Base-by-base conservation (phyloP, 805 yeast species). In the Wickerhamiella azyma region DNA sequence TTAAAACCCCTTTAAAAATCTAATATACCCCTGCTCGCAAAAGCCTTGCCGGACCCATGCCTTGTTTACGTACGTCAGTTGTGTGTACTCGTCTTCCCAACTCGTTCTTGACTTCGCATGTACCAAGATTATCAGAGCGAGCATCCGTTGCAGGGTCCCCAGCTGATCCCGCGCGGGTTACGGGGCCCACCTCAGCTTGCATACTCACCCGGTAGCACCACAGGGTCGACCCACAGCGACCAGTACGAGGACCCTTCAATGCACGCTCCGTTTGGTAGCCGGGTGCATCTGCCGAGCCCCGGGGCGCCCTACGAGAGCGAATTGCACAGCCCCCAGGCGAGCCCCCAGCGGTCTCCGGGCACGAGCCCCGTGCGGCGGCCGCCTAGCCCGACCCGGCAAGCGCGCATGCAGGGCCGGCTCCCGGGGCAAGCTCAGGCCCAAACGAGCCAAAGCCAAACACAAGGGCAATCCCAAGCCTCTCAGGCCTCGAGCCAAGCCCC, bases 241-340 rank as follows among this genome's bases (percentile, higher is more conserved):
- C 44, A 41, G 32, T 26, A 21, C n/a, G 44, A 32, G 16, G 45
- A 42, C 29, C 45, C 45, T 4, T n/a, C 40, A 13, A 42, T 42
- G 45, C 45, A 42, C 29, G 45, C 45, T 16, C 45, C 45, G 13
- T 42, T 42, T 42, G 45, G 32, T 32, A 21, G 19, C 19, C 41
- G 33, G 13, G 45, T 42, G 14, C 40, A 35, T 9, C 36, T 42
- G 18, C 45, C 45, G 9, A 26, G 36, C 24, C 45, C 45, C 7
- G 40, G 36, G 3, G 28, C 33, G 10, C 37, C n/a, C 28, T 42
- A 36, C 16, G 45, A 42, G 9, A 29, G 28, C n/a, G 45, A 42
- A 9, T 29, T 42, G 18, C 33, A 42, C 21, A 42, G 45, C 30
- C 45, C 45, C 10, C 33, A 35, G 24, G 45, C 40, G 16, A 36